A percentile compares a stretch with the other conserved stretches of the same genome.
These are phyloP conservation scores for Funneliformis mosseae DNA, from an alignment of 192 early-diverging fungal species.

Conservation along the genomic window DNA sequence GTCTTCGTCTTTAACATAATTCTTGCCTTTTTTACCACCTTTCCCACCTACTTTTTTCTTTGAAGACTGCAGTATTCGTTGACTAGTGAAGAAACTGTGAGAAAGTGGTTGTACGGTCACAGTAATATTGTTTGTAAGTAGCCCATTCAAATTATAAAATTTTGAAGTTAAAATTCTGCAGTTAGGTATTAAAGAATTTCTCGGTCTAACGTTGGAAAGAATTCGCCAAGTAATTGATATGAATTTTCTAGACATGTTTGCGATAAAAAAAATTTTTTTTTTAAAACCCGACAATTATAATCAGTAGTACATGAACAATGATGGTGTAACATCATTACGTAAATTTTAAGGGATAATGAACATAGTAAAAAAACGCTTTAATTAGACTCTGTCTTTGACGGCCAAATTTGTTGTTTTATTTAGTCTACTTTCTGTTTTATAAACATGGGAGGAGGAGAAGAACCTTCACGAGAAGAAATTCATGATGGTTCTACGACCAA, in stretches of 20 bases:
- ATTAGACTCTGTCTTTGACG: too few species aligned
- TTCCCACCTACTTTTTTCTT: slow-evolving; percentile 19
- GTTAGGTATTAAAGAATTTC: not conserved
- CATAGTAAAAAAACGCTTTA: too few species aligned
- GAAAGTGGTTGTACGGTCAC: not conserved
- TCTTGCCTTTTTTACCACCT: not conserved
- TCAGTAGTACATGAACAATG: too few species aligned
- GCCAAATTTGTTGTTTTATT: too few species aligned
- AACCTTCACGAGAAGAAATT: not conserved
- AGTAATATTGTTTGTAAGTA: not conserved
- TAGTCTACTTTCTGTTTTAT: not conserved
- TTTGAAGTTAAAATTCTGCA: not conserved
- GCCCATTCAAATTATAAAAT: not conserved
- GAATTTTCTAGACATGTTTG: not conserved
- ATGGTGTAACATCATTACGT: too few species aligned
- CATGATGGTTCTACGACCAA: not conserved
- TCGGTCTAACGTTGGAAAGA: not conserved
- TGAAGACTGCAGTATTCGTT: not conserved
- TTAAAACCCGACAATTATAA: too few species aligned
- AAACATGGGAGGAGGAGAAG: not conserved
- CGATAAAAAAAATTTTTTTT: not conserved
- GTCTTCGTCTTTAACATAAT: not conserved
- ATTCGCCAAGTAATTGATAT: not conserved
- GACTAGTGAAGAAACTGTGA: not conserved
- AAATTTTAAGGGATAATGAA: too few species aligned